Conservation (phyloP, 139 green algal species). For the Picochlorum sp. region DNA sequence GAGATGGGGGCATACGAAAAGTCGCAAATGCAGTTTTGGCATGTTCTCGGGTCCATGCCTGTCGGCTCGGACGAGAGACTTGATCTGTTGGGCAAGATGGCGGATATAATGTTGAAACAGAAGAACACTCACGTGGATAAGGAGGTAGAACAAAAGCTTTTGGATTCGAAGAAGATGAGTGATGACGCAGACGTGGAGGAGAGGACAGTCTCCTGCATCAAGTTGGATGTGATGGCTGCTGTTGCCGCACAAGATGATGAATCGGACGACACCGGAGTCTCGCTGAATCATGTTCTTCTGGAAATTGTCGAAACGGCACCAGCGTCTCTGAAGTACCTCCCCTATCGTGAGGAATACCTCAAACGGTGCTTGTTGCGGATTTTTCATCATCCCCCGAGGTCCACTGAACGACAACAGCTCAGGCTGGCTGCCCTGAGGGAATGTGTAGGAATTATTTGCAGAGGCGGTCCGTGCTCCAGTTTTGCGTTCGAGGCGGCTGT, state of each 20-base stretch:
- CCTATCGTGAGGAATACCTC: constrained; percentile 58
- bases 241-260: constrained; percentile 6
- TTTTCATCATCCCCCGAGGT: constrained; percentile 30
- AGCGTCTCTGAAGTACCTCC: constrained; percentile 27
- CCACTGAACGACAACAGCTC: constrained; percentile 35
- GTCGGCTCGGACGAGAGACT: constrained; percentile 14
- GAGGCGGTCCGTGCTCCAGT: constrained; percentile 20
- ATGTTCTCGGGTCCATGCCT: constrained; percentile 19
- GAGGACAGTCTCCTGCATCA: constrained; percentile 27
- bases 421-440: constrained; percentile 39
- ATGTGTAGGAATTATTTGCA: constrained; percentile 32
- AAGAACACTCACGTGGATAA: constrained; percentile 9
- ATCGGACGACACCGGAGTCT: neutral
- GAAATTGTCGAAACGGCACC: constrained; percentile 32
- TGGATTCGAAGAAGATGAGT: neutral
- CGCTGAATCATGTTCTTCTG: neutral
- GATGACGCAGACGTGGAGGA: neutral
- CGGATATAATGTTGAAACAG: constrained; percentile 38
- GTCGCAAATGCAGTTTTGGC: constrained; percentile 21
- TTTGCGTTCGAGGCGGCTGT: constrained; percentile 67
- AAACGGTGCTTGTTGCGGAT: constrained; percentile 35
- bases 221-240: constrained; percentile 24
- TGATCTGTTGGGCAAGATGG: constrained; percentile 37
- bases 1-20: constrained; percentile 7
- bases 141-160: neutral